Conservation (phyloP, 2,329 filamentous ascomycete genomes). For the Drechslera avenae region DNA sequence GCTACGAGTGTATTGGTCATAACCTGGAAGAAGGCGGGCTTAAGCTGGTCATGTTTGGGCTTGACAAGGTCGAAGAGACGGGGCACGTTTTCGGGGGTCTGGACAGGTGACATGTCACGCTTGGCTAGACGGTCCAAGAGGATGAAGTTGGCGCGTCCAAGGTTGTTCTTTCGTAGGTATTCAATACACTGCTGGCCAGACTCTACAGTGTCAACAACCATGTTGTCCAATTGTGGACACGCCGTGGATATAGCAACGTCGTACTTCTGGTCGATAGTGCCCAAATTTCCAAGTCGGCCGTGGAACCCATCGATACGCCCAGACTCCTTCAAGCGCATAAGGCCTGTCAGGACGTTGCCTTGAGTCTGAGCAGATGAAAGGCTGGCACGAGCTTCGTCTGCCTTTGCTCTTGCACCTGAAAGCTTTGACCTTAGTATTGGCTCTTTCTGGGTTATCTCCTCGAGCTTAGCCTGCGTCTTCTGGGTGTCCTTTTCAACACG, state of each 20-base stretch:
- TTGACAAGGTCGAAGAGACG: conserved; percentile 91
- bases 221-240: conserved; percentile 88
- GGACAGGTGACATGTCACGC: conserved; percentile 77
- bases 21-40: conserved; percentile 91
- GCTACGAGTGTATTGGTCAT: conserved; percentile 95
- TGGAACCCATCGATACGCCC: conserved; percentile 97
- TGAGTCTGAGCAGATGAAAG: conserved; percentile 89
- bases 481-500: conserved; percentile 75
- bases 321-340: conserved; percentile 95
- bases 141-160: conserved; percentile 96
- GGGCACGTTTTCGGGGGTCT: conserved; percentile 90
- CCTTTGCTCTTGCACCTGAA: conserved; percentile 89
- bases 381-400: conserved; percentile 91
- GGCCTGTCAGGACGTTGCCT: conserved; percentile 85
- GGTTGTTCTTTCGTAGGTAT: conserved; percentile 94
- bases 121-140: conserved; percentile 84
- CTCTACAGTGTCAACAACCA: conserved; percentile 95
- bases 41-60: conserved; percentile 84
- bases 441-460: conserved; percentile 75
- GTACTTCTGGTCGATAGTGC: conserved; percentile 90
- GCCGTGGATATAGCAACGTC: conserved; percentile 98
- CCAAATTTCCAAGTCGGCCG: conserved; percentile 90
- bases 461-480: conserved; percentile 73
- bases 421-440: conserved; percentile 82
- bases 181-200: conserved; percentile 98